Conservation (phyloP, 2,329 filamentous ascomycete species). For the Rhexocercosporidium sp. region DNA sequence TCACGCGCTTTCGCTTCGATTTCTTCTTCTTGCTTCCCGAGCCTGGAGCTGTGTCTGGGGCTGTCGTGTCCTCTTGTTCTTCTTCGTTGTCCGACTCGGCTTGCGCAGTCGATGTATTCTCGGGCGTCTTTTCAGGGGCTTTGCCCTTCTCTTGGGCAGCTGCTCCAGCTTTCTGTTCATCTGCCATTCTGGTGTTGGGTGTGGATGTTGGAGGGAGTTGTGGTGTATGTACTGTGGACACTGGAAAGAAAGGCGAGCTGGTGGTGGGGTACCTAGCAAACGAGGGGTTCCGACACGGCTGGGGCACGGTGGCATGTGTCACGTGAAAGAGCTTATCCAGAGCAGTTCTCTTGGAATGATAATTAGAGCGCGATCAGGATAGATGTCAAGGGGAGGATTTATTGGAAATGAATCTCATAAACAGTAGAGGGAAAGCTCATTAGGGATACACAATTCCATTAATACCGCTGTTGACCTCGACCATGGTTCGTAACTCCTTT, state of each 20-base stretch:
- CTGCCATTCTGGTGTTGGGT: constrained; percentile 49
- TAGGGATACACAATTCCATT: too few species aligned
- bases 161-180: constrained; percentile 68
- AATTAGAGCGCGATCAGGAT: too few species aligned
- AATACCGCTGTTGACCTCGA: too few species aligned
- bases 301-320: constrained; percentile 13
- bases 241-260: neutral
- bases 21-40: constrained; percentile 61
- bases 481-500: too few species aligned
- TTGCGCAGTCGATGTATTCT: constrained; percentile 49
- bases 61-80: constrained; percentile 44
- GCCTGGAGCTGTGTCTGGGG: constrained; percentile 35
- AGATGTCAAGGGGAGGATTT: too few species aligned
- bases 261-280: constrained; percentile 15
- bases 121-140: constrained; percentile 39
- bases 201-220: neutral
- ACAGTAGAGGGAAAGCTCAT: too few species aligned
- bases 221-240: neutral
- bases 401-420: too few species aligned
- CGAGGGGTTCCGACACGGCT: constrained; percentile 3
- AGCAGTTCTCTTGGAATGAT: too few species aligned
- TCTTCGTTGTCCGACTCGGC: constrained; percentile 56
- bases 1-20: constrained; percentile 68
- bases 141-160: constrained; percentile 54
- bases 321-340: too few species aligned